Evolutionary conservation across 495 filamentous ascomycete species (phyloP), one percentile per base, ranked within the genome.

Genomic region (Astrothelium macrocarpum): DNA sequence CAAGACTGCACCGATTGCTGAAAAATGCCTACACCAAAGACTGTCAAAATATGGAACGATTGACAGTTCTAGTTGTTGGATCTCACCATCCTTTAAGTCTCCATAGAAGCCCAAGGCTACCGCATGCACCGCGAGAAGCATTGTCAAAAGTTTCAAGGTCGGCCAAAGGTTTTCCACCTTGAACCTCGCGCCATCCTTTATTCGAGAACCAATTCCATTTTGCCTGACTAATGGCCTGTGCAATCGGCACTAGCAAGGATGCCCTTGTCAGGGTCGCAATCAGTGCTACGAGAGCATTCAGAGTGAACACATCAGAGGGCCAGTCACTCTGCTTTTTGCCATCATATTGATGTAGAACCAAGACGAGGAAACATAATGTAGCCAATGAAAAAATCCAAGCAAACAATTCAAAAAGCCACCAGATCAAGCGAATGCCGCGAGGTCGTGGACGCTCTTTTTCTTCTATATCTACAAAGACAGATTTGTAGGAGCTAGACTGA

Each of bases 361-460:
- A 4, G 49, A 29, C 49, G 25, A 56, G 25, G 20, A 23, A n/a
- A 29, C 49, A 56, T 7, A 56, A 29, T 4, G 25, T 29, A 20
- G 49, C 49, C 7, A 56, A 29, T 26, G 49, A 56, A 16, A 56
- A 20, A 7, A 23, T 26, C 49, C 49, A 56, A 56, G 49, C 25
- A 56, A 29, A 29, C 49, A 56, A 23, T 29, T 56, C 49, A 56
- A 56, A 56, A 29, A 56, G 49, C 49, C 49, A 56, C 49, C 49
- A 29, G 25, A 7, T 56, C 2, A 29, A 23, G 16, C 49, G 49
- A 56, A 56, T 56, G 25, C 49, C 49, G 16, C 25, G n/a, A 7
- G 49, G 49, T 20, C 49, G 49, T 9, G 49, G 20, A 9, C 29
- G 20, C 5, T 56, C 20, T 16, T 56, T 29, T 16, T 56, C 49